Evolutionary conservation across 352 stramenopile genomes (phyloP), one percentile per base, ranked within the genome.

Genomic region (Plasmopara viticola): DNA sequence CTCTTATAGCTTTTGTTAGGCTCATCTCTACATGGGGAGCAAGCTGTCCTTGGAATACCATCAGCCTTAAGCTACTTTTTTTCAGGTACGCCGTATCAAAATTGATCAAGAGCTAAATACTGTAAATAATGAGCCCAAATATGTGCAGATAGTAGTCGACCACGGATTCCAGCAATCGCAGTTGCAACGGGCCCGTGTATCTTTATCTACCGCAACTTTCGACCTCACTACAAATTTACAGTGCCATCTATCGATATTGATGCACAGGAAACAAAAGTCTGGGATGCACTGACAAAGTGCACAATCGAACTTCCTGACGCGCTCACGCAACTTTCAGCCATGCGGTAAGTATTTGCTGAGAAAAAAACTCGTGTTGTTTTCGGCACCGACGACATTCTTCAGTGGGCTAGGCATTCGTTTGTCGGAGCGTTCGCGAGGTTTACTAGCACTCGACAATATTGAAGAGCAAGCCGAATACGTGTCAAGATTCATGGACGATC

Each of bases 201-300:
- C 41, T 96, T 94, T 72, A 95, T 95, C 41, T 96, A 96, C 57
- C 83, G 85, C 48, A 94, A 95, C 62, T 88, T 96, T 55, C 74
- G 84, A 3, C 86, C 86, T 4, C 89, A 96, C 57, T 95, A 92
- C 68, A 96, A 95, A 56, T 95, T 96, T 56, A 91, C 81, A 8
- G 66, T 91, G 4, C 86, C 87, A 2, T 51, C 79, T 2, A 57
- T 94, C n/a, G 79, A 92, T 6, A 78, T 94, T 30, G 70, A 86
- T 42, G 53, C 57, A 6, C 74, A 88, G 37, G 83, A 93, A 52
- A 60, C 64, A 17, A 87, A 86, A 45, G 53, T 91, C 10, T 91
- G 80, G 80, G 78, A 84, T 25, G 61, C 57, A 9, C 53, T 91
- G 15, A 67, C 64, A 4, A 92, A 90, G 39, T 90, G 79, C 40